These are phyloP conservation scores for Chrysochromulina tobinii DNA, from an alignment of 78 protist species.

Conservation along the genomic window DNA sequence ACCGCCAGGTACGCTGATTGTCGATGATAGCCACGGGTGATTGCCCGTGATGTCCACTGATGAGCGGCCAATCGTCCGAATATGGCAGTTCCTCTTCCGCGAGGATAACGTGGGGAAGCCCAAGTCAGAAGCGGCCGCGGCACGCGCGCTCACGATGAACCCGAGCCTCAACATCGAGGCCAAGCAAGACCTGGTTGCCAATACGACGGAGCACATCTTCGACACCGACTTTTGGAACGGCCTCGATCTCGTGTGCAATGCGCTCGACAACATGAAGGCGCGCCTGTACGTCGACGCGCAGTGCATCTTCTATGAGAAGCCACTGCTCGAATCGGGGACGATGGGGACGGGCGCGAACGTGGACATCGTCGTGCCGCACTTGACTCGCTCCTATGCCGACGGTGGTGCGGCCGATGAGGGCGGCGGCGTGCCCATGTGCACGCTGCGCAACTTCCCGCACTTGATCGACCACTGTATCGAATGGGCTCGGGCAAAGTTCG, in stretches of 20 bases:
- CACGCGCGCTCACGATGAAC: not conserved
- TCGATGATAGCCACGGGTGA: too few species aligned
- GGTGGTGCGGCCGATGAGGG: conserved; percentile 74
- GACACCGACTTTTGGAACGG: conserved; percentile 25
- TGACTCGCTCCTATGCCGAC: conserved; percentile 13
- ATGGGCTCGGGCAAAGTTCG: too few species aligned
- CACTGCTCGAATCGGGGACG: conserved; percentile 97
- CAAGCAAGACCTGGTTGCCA: not conserved
- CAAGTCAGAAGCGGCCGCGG: conserved; percentile 91
- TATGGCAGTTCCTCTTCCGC: conserved; percentile 57
- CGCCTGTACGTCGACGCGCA: conserved; percentile 90
- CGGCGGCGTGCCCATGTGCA: conserved; percentile 90
- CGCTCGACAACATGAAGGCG: conserved; percentile 94
- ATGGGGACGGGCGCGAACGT: conserved; percentile 89
- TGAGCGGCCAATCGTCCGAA: not conserved
- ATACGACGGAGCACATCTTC: not conserved
- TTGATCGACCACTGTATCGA: conserved; percentile 85
- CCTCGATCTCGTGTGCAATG: conserved; percentile 81
- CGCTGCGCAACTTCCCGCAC: conserved; percentile 95
- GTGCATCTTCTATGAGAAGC: conserved; percentile 83
- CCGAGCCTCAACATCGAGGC: not conserved
- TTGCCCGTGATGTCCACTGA: too few species aligned
- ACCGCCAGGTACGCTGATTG: not conserved
- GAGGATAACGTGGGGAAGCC: conserved; percentile 49
- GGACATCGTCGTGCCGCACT: conserved; percentile 66